These are phyloP conservation scores for Cordyceps cateniannulata DNA, from an alignment of 2,329 filamentous ascomycete genomes.

Conservation along the genomic window DNA sequence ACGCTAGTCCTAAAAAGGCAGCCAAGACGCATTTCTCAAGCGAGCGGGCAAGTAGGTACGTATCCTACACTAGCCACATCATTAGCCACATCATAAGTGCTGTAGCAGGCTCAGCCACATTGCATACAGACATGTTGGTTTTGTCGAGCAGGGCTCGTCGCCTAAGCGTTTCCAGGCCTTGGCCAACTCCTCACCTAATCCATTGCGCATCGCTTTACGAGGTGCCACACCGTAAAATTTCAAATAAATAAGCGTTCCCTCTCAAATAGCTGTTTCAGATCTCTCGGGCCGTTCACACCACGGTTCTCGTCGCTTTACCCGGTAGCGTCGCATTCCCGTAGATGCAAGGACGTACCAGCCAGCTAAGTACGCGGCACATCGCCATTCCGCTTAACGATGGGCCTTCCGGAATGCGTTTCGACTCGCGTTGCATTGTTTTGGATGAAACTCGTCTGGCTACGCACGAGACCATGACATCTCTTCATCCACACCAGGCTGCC, in stretches of 20 bases:
- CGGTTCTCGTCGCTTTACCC: background rate
- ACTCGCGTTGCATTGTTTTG: background rate
- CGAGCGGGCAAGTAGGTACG: too few relatives aligned
- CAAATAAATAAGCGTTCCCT: background rate
- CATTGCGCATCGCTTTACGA: background rate
- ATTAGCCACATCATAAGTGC: background rate
- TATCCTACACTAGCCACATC: background rate
- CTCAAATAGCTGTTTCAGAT: background rate
- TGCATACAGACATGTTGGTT: background rate
- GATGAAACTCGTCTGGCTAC: background rate
- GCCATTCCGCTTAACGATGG: background rate
- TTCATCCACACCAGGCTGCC: background rate
- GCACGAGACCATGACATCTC: background rate
- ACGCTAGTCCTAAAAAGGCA: conserved; percentile 25
- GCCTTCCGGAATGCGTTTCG: background rate
- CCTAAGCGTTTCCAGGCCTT: background rate
- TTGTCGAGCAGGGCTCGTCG: background rate
- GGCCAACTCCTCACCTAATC: background rate
- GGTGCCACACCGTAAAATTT: background rate
- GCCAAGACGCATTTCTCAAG: conserved; percentile 22
- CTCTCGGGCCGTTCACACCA: background rate
- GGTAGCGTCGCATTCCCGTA: background rate
- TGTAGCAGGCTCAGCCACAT: background rate
- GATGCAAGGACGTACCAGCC: background rate
- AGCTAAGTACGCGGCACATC: background rate